Evolutionary conservation across 768 basidiomycete genomes (phyloP), one percentile per base, ranked within the genome.

Genomic region (Suillus decipiens): DNA sequence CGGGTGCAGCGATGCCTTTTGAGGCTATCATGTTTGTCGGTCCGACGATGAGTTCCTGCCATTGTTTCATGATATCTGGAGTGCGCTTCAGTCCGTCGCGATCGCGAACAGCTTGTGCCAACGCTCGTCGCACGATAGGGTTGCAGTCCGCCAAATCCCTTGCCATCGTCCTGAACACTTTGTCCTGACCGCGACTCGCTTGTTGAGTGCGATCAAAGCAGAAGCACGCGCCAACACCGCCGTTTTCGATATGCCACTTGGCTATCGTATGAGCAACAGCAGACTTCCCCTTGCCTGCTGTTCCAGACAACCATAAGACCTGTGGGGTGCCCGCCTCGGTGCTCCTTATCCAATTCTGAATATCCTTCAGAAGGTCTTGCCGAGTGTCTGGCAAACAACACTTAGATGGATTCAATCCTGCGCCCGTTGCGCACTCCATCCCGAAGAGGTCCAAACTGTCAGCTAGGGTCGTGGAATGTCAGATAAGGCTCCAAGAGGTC

Each of bases 201-300:
- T 28, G 9, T 17, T 63, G 61, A 3, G 68, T 50, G 0, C 55
- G 56, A 15, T 69, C 62, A 22, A 69, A 65, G 47, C 64, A 68
- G 42, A 70, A 59, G 1, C 54, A 59, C 8, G 71, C 54, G 22
- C 69, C 67, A 1, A 71, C 59, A 22, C 65, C 60, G 9, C 62
- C 58, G 8, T 62, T 19, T 10, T 64, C 28, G 12, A 61, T 31
- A 34, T 63, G 55, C 48, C 47, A 56, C 9, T 59, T 17, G 31
- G 71, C 62, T 15, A 66, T 63, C 0, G 69, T 64, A 41, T 70
- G 61, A 8, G 70, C 69, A 22, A 71, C 50, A 6, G 68, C 36
- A 5, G 70, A 69, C 50, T 71, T 71, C 3, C 70, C 70, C 17
- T 61, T 68, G 12, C 67, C 64, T 17, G 63, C 50, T 5, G 43